Conservation (phyloP, 225 moss, liverwort and hornwort species). For the Marchantia polymorpha region DNA sequence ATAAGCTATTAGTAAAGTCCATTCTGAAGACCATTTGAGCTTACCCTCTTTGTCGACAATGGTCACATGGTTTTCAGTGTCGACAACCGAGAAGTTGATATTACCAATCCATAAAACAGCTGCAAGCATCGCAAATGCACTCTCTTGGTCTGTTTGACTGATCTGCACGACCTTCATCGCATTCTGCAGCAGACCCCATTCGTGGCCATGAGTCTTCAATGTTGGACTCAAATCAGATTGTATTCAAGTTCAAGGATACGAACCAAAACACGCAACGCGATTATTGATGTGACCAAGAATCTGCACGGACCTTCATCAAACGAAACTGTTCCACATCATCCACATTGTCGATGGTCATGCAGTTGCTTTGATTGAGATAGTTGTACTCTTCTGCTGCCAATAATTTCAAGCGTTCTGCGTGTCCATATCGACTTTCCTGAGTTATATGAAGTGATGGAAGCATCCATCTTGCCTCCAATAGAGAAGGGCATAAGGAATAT, state of each 20-base stretch:
- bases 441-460: not conserved
- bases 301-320: conserved; percentile 54
- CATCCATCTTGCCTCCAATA: not conserved
- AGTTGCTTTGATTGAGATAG: conserved; percentile 88
- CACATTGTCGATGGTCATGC: conserved; percentile 79
- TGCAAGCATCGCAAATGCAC: conserved; percentile 91
- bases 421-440: not conserved
- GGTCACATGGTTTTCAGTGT: conserved; percentile 77
- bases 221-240: not conserved
- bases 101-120: conserved; percentile 97
- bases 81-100: conserved; percentile 64
- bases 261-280: too few relatives aligned
- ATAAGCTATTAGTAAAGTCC: not conserved
- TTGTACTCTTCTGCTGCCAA: conserved; percentile 69
- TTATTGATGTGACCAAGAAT: not conserved
- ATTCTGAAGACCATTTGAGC: not conserved
- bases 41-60: conserved; percentile 82
- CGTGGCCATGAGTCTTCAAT: not conserved
- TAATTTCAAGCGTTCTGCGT: conserved; percentile 74
- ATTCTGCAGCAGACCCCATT: conserved; percentile 49
- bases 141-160: conserved; percentile 82
- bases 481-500: not conserved
- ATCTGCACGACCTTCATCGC: conserved; percentile 99
- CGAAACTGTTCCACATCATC: conserved; percentile 75
- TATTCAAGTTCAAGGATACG: too few relatives aligned